Evolutionary conservation across 306 rosid species (phyloP).

Genomic region (Quercus wislizeni): DNA sequence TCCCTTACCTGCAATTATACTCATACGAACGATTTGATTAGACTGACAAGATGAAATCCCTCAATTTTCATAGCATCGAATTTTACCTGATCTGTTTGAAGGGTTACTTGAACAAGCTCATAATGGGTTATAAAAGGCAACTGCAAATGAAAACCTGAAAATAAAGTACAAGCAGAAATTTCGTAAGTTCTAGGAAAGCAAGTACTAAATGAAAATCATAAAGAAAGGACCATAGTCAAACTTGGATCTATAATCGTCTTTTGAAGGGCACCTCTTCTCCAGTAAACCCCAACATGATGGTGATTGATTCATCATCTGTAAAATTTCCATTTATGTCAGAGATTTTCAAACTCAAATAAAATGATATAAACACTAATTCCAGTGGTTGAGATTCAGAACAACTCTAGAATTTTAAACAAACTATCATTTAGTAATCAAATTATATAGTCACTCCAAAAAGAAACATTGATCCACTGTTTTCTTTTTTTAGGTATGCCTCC

Average conservation of each 20-base stretch:
- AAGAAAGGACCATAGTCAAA: constrained; percentile 7
- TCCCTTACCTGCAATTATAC: constrained; percentile 65
- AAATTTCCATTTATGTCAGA: constrained; percentile 2
- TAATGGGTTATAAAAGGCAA: constrained; percentile 75
- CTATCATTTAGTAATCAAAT: neutral
- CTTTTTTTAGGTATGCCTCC: neutral
- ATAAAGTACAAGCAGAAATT: neutral
- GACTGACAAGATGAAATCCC: constrained; percentile 8
- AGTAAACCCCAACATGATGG: constrained; percentile 84
- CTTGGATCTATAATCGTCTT: constrained; percentile 79
- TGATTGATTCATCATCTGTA: constrained; percentile 56
- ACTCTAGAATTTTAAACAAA: neutral
- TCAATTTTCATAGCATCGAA: neutral
- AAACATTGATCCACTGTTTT: neutral
- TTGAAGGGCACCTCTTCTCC: constrained; percentile 95
- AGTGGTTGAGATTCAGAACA: neutral
- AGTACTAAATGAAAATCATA: neutral
- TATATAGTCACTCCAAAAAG: neutral
- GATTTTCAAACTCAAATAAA: neutral
- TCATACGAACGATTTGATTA: neutral
- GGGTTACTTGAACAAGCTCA: constrained; percentile 90
- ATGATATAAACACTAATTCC: neutral
- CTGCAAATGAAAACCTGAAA: constrained; percentile 83
- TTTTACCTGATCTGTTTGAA: constrained; percentile 75
- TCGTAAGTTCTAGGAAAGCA: neutral